Evolutionary conservation across 345 rosid species (phyloP), one percentile per base, ranked within the genome.

Genomic region (Noccaea caerulescens): DNA sequence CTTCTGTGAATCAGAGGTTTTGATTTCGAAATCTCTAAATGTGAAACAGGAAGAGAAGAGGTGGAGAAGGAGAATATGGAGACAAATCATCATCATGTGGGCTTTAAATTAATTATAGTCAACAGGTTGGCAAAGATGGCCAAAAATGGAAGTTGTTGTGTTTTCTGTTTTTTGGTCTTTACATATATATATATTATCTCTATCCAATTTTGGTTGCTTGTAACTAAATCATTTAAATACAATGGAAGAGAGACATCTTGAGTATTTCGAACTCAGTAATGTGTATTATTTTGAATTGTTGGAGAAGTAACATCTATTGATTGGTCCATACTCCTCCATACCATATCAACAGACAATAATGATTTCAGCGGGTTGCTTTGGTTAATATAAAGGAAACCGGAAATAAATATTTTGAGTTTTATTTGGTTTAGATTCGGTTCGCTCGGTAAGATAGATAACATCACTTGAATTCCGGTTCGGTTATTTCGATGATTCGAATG

Each of bases 31-130:
- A 36, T 16, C 52, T 37, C 5, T 37, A 11, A 36, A 53, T 75
- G 44, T 69, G 46, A 38, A 68, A 68, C 45, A 75, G 79, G 74
- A 75, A 42, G 78, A 74, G 55, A 66, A 58, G 49, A 51, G 45
- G 36, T 59, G 69, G 25, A 63, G 64, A 45, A 63, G 63, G 16
- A 43, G 75, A 62, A 27, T 18, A 49, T 58, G 39, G 13, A 73
- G 45, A 56, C 6, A 41, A 59, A 67, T 58, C 72, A 74, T 20
- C 23, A 20, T 34, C 50, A 59, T 23, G 63, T 66, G 67, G 58
- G 41, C 11, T 57, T 38, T 56, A 4, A 33, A 33, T 14, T 47
- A 57, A 18, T 47, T 56, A 39, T 27, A 33, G 71, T 65, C 53
- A 42, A 74, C 41, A 74, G 49, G 57, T 74, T 59, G 78, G 63